These are phyloP conservation scores for Fomitopsis pulvina DNA, from an alignment of 768 basidiomycete species.

Conservation along the genomic window DNA sequence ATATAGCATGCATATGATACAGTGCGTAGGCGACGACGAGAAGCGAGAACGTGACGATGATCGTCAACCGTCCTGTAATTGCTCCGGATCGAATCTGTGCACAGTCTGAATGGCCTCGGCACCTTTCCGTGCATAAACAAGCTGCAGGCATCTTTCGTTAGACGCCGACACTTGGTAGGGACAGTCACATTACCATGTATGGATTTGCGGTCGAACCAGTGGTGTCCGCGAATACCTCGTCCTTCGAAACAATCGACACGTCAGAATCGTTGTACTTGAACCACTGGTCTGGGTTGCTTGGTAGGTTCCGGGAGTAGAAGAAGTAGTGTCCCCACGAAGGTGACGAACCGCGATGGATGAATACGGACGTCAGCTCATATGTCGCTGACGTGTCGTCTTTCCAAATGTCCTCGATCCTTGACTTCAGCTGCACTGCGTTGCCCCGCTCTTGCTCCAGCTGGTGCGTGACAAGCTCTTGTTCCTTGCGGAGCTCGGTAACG, in stretches of 20 bases:
- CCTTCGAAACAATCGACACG: conserved; percentile 68
- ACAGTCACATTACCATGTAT: conserved; percentile 50
- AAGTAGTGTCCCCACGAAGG: conserved; percentile 93
- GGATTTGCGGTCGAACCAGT: conserved; percentile 90
- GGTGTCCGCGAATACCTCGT: conserved; percentile 84
- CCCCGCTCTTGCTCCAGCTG: conserved; percentile 54
- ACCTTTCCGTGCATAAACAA: conserved; percentile 80
- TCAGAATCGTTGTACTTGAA: conserved; percentile 96
- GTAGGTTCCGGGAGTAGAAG: conserved; percentile 88
- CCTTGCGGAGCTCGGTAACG: conserved; percentile 41
- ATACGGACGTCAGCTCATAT: conserved; percentile 92
- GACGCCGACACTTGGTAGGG: neutral
- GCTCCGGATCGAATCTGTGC: conserved; percentile 44
- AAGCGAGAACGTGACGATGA: neutral
- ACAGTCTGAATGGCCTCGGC: conserved; percentile 77
- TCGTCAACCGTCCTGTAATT: conserved; percentile 4
- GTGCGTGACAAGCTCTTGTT: conserved; percentile 42
- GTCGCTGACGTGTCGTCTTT: conserved; percentile 53
- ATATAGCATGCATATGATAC: neutral
- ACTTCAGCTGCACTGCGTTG: conserved; percentile 49
- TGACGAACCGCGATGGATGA: conserved; percentile 86
- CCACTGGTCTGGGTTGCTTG: conserved; percentile 76
- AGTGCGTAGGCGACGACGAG: too few relatives aligned
- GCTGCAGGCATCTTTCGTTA: conserved; percentile 40
- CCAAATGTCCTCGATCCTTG: conserved; percentile 73